Conservation (phyloP, 2,329 filamentous ascomycete genomes). For the Pyrenochaeta sp. region DNA sequence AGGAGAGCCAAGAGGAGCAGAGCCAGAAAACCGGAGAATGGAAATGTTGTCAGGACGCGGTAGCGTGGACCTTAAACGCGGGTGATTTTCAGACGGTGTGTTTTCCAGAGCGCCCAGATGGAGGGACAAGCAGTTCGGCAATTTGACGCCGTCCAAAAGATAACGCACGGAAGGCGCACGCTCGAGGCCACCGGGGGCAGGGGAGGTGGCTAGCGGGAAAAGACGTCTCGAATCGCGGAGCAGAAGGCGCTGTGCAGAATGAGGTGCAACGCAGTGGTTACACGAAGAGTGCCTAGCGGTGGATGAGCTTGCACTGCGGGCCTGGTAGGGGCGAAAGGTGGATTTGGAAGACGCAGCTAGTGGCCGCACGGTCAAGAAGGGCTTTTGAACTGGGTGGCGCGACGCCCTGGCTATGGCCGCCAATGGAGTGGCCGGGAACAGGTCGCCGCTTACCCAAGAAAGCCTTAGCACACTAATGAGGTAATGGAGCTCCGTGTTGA, state of each 20-base stretch:
- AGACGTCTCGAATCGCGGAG: slow-evolving; percentile 47
- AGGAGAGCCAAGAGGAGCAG: slow-evolving; percentile 42
- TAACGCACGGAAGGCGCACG: slow-evolving; percentile 50
- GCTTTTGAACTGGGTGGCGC: slow-evolving; percentile 41
- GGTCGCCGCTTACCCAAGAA: slow-evolving; percentile 40
- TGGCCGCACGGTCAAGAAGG: slow-evolving; percentile 39
- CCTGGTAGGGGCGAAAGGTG: slow-evolving; percentile 35
- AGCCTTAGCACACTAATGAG: slow-evolving; percentile 48
- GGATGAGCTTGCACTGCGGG: slow-evolving; percentile 38
- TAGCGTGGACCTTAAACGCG: slow-evolving; percentile 58
- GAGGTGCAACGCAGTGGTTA: slow-evolving; percentile 47
- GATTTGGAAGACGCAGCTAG: slow-evolving; percentile 44
- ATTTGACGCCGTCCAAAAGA: slow-evolving; percentile 50
- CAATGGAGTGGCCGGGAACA: slow-evolving; percentile 38
- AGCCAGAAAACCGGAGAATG: slow-evolving; percentile 49
- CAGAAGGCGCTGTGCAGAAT: slow-evolving; percentile 40
- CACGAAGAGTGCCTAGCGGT: slow-evolving; percentile 47
- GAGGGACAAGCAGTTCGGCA: slow-evolving; percentile 51
- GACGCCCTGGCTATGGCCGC: slow-evolving; percentile 46
- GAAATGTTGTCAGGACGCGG: slow-evolving; percentile 45
- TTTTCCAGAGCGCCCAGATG: slow-evolving; percentile 46
- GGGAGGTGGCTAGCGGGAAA: slow-evolving; percentile 29
- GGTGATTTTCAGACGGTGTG: slow-evolving; percentile 59
- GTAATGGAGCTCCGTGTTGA: slow-evolving; percentile 44
- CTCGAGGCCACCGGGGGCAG: slow-evolving; percentile 42